These are phyloP conservation scores for Asterochloris sp. DNA, from an alignment of 139 green algal genomes.

Conservation along the genomic window DNA sequence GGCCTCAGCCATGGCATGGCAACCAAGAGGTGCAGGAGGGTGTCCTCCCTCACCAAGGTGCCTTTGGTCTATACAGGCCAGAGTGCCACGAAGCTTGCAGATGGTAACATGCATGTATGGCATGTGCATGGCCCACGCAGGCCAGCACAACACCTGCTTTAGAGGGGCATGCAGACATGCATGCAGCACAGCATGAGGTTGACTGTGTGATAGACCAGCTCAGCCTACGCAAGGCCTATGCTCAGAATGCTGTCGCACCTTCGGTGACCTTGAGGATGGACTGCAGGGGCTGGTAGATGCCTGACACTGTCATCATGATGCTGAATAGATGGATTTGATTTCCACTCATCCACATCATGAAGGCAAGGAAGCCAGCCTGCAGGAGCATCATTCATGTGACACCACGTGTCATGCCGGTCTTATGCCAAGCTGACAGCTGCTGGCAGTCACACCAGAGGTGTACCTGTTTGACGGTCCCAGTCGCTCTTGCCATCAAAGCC, in stretches of 20 bases:
- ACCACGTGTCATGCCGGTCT: constrained; percentile 39
- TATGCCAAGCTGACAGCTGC: too few species aligned
- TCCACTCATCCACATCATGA: constrained; percentile 97
- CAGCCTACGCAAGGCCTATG: neutral
- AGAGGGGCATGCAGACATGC: neutral
- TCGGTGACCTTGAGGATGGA: constrained; percentile 70
- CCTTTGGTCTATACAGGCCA: neutral
- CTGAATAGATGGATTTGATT: constrained; percentile 89
- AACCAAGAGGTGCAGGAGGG: neutral
- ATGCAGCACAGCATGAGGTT: neutral
- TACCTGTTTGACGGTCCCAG: constrained; percentile 24
- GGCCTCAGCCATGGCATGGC: neutral
- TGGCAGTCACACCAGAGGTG: too few species aligned
- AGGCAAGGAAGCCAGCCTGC: constrained; percentile 70
- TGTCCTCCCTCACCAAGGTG: neutral
- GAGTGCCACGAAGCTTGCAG: neutral
- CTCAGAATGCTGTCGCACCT: constrained; percentile 27
- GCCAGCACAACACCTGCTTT: neutral
- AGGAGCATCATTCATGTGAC: too few species aligned
- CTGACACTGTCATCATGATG: constrained; percentile 85
- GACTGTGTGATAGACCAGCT: neutral
- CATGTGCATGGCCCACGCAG: neutral
- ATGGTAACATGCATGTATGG: neutral
- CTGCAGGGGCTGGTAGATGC: constrained; percentile 73
- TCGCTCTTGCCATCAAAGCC: constrained; percentile 19